phyloP scores from a whole-genome alignment of 2,329 filamentous ascomycete genomes.

The Paecilomyces sp. region DNA sequence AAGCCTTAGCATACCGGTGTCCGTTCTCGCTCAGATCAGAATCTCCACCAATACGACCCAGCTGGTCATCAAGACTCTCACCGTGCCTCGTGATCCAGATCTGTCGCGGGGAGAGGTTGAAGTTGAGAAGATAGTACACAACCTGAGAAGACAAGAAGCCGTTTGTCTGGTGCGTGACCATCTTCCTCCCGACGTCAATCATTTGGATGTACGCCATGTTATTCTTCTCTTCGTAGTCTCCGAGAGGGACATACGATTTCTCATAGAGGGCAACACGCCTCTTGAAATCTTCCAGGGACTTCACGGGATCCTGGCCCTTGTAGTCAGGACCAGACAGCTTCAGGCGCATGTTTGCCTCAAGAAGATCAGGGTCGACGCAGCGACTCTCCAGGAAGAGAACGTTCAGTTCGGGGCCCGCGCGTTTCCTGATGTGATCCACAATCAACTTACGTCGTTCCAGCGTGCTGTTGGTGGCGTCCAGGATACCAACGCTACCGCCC shows the following conservation, averaged over 20 bases:
- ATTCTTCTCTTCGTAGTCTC: slow-evolving; percentile 81
- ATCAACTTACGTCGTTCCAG: slow-evolving; percentile 75
- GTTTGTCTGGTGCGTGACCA: slow-evolving; percentile 81
- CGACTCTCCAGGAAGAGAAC: slow-evolving; percentile 94
- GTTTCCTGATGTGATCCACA: slow-evolving; percentile 71
- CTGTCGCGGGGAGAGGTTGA: slow-evolving; percentile 89
- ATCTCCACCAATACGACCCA: slow-evolving; percentile 85
- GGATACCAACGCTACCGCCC: slow-evolving; percentile 84
- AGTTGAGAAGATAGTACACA: slow-evolving; percentile 90
- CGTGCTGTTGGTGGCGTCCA: slow-evolving; percentile 97
- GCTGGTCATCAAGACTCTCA: slow-evolving; percentile 79
- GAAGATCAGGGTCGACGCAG: slow-evolving; percentile 73
- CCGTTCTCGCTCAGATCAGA: slow-evolving; percentile 77
- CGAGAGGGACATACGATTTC: slow-evolving; percentile 85
- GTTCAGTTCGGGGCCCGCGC: slow-evolving; percentile 77
- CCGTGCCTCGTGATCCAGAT: slow-evolving; percentile 98
- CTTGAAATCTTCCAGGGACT: slow-evolving; percentile 85
- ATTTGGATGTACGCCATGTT: slow-evolving; percentile 95
- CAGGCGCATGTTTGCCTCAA: slow-evolving; percentile 94
- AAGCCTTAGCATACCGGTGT: slow-evolving; percentile 66
- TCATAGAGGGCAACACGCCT: slow-evolving; percentile 88
- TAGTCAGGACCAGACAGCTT: slow-evolving; percentile 96
- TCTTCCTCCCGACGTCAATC: slow-evolving; percentile 93
- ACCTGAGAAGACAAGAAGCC: slow-evolving; percentile 90
- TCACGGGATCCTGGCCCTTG: slow-evolving; percentile 79